Evolutionary conservation across 2,329 filamentous ascomycete genomes (phyloP).

Genomic region (Colletotrichum aenigma): DNA sequence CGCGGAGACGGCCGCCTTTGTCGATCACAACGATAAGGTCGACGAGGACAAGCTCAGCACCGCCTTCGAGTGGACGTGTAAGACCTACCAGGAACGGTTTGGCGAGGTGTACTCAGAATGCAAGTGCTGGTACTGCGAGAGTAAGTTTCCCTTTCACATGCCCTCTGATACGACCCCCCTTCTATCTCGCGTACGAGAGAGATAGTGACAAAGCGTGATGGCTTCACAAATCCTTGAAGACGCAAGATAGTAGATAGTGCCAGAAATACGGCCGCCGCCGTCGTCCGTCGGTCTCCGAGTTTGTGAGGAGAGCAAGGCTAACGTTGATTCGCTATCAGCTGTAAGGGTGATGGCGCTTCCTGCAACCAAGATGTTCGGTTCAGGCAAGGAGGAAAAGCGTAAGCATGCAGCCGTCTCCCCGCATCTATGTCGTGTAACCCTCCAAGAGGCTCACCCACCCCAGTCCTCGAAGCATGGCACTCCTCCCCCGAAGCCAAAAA

Average conservation of each 20-base stretch:
- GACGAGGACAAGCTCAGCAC: slow-evolving; percentile 67
- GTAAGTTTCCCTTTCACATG: slow-evolving; percentile 24
- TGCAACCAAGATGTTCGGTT: slow-evolving; percentile 46
- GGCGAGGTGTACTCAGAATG: slow-evolving; percentile 72
- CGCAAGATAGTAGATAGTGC: background rate
- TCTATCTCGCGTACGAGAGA: background rate
- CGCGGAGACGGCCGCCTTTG: slow-evolving; percentile 53
- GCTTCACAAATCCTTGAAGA: background rate
- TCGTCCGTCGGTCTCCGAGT: background rate
- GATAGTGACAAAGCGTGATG: background rate
- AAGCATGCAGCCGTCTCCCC: background rate
- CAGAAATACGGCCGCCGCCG: background rate
- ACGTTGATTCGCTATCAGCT: slow-evolving; percentile 28
- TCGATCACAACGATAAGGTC: slow-evolving; percentile 86
- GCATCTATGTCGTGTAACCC: background rate
- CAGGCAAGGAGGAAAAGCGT: slow-evolving; percentile 47
- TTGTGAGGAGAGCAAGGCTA: background rate
- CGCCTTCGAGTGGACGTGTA: slow-evolving; percentile 72
- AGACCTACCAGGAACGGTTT: slow-evolving; percentile 66
- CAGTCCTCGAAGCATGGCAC: slow-evolving; percentile 42
- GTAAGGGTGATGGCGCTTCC: slow-evolving; percentile 62
- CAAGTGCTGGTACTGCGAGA: slow-evolving; percentile 81
- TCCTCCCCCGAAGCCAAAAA: slow-evolving; percentile 43
- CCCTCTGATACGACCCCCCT: background rate
- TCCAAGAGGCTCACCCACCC: background rate